Conservation (phyloP, 2,329 filamentous ascomycete genomes). For the Diaporthe destruens region DNA sequence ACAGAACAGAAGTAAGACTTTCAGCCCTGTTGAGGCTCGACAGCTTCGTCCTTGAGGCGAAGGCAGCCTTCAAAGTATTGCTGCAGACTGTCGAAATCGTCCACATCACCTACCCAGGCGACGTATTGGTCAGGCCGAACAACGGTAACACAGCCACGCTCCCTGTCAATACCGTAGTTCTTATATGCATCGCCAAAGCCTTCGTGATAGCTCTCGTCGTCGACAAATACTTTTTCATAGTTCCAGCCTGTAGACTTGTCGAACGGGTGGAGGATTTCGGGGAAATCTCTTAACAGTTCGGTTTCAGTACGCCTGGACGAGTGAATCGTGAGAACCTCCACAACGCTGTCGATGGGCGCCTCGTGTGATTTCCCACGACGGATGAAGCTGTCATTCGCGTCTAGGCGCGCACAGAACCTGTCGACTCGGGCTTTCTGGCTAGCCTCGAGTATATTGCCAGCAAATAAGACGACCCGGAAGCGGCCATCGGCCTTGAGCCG, state of each 20-base stretch:
- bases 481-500: slow-evolving; percentile 66
- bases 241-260: slow-evolving; percentile 63
- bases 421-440: slow-evolving; percentile 60
- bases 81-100: slow-evolving; percentile 52
- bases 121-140: slow-evolving; percentile 78
- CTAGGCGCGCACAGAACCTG: slow-evolving; percentile 60
- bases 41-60: neutral
- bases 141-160: slow-evolving; percentile 69
- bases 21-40: neutral
- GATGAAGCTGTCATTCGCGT: slow-evolving; percentile 55
- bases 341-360: slow-evolving; percentile 50
- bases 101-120: slow-evolving; percentile 55
- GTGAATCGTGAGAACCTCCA: slow-evolving; percentile 74
- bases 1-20: no score
- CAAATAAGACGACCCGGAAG: slow-evolving; percentile 71
- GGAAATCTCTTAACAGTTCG: slow-evolving; percentile 63
- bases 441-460: slow-evolving; percentile 64
- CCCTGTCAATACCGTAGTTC: slow-evolving; percentile 68
- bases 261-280: slow-evolving; percentile 61
- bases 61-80: slow-evolving; percentile 50
- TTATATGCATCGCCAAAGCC: slow-evolving; percentile 65
- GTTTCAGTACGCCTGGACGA: slow-evolving; percentile 61
- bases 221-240: slow-evolving; percentile 69
- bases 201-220: slow-evolving; percentile 66
- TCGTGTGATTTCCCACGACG: slow-evolving; percentile 50